Conservation (phyloP, 179 eudicot species). For the Spergularia azorica region DNA sequence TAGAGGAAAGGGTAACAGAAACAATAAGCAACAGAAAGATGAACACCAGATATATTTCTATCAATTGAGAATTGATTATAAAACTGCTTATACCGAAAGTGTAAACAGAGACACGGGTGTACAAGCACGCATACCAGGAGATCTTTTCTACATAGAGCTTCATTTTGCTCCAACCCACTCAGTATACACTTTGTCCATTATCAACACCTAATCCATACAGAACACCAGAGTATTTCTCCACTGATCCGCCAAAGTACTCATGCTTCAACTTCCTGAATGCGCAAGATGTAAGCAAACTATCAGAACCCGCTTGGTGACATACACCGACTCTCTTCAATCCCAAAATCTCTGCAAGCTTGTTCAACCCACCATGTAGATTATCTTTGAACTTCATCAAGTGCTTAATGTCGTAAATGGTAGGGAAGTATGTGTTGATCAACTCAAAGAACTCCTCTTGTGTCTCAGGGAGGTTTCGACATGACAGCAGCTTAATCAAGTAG, state of each 20-base stretch:
- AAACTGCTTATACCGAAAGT: slow-evolving; percentile 25
- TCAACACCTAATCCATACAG: slow-evolving; percentile 70
- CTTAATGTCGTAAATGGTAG: slow-evolving; percentile 68
- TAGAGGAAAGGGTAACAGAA: neutral
- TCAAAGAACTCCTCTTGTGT: slow-evolving; percentile 57
- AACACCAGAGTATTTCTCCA: slow-evolving; percentile 72
- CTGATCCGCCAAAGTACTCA: slow-evolving; percentile 60
- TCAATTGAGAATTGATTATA: slow-evolving; percentile 16
- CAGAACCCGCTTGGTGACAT: slow-evolving; percentile 78
- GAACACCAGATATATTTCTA: neutral
- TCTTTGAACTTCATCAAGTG: slow-evolving; percentile 76
- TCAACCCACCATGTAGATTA: slow-evolving; percentile 72
- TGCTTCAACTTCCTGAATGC: slow-evolving; percentile 74
- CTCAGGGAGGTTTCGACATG: slow-evolving; percentile 58
- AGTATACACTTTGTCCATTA: slow-evolving; percentile 44
- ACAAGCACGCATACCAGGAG: slow-evolving; percentile 21
- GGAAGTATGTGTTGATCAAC: slow-evolving; percentile 57
- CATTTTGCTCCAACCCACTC: slow-evolving; percentile 20
- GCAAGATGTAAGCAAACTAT: slow-evolving; percentile 73
- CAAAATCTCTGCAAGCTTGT: slow-evolving; percentile 70
- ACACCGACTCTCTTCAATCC: slow-evolving; percentile 76
- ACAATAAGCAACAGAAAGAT: neutral
- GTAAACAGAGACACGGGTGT: slow-evolving; percentile 30
- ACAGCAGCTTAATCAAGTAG: slow-evolving; percentile 70
- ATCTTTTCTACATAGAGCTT: neutral